Conservation (phyloP, 352 stramenopile genomes). For the Lagenidium sp. region DNA sequence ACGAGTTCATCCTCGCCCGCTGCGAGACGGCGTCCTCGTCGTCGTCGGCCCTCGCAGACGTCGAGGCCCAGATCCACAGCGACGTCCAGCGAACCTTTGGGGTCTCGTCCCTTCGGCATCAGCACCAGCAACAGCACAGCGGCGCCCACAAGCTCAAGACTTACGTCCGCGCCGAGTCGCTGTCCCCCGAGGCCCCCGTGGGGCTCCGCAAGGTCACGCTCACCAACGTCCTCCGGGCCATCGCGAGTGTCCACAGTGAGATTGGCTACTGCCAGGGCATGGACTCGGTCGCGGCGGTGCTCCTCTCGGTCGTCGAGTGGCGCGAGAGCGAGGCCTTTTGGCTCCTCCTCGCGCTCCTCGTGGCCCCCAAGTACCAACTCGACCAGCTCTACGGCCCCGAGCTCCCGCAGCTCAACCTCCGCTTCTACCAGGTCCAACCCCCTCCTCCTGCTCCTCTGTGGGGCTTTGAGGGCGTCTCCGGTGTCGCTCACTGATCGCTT, state of each 20-base stretch:
- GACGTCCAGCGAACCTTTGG: slow-evolving; percentile 70
- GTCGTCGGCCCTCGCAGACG: slow-evolving; percentile 30
- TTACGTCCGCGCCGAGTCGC: slow-evolving; percentile 4
- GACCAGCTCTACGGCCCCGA: slow-evolving; percentile 48
- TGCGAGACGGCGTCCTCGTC: no score
- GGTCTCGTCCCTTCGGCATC: slow-evolving; percentile 34
- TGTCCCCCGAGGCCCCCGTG: slow-evolving; percentile 7
- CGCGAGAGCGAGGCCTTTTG: slow-evolving; percentile 60
- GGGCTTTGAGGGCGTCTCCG: background rate
- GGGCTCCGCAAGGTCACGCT: slow-evolving; percentile 25
- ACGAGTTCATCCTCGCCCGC: slow-evolving; percentile 36
- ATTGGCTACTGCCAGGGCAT: slow-evolving; percentile 74
- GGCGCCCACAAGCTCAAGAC: slow-evolving; percentile 11
- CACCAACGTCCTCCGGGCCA: slow-evolving; percentile 48
- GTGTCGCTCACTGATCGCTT: background rate
- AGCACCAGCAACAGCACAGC: slow-evolving; percentile 13
- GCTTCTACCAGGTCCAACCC: slow-evolving; percentile 55
- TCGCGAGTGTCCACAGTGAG: slow-evolving; percentile 55
- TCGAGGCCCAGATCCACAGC: slow-evolving; percentile 48
- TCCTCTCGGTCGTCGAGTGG: slow-evolving; percentile 60
- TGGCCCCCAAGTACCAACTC: slow-evolving; percentile 44
- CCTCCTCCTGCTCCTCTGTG: no score
- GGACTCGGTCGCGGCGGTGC: slow-evolving; percentile 52
- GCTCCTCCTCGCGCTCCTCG: slow-evolving; percentile 48
- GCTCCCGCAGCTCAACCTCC: slow-evolving; percentile 46